Conservation (phyloP, 2,329 filamentous ascomycete species). For the Fusarium heterosporum region DNA sequence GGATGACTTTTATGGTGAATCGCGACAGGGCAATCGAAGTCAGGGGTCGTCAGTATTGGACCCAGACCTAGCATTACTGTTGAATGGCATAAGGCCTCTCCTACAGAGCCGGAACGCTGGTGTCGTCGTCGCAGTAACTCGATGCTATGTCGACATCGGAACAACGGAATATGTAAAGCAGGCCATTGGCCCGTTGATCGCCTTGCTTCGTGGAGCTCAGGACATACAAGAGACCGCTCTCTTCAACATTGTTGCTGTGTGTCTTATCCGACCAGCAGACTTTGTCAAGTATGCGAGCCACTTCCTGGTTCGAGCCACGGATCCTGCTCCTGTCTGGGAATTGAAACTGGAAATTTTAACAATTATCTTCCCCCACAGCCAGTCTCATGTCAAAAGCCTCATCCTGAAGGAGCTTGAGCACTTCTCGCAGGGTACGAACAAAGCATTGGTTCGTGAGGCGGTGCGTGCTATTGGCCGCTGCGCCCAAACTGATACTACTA, state of each 20-base stretch:
- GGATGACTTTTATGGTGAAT: slow-evolving; percentile 85
- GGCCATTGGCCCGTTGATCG: slow-evolving; percentile 85
- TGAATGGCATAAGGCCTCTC: slow-evolving; percentile 84
- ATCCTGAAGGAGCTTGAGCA: slow-evolving; percentile 94
- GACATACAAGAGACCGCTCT: slow-evolving; percentile 92
- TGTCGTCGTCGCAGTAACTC: slow-evolving; percentile 87
- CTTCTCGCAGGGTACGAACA: slow-evolving; percentile 81
- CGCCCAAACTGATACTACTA: slow-evolving; percentile 79
- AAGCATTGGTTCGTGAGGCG: slow-evolving; percentile 84
- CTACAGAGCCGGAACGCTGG: slow-evolving; percentile 93
- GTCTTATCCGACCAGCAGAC: slow-evolving; percentile 77
- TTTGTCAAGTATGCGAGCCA: slow-evolving; percentile 91
- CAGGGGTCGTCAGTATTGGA: slow-evolving; percentile 71
- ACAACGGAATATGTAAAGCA: slow-evolving; percentile 79
- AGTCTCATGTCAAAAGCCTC: slow-evolving; percentile 80
- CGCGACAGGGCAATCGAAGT: slow-evolving; percentile 57
- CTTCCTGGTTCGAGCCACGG: slow-evolving; percentile 85
- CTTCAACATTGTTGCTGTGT: slow-evolving; percentile 96
- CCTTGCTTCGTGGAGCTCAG: slow-evolving; percentile 83
- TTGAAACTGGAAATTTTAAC: slow-evolving; percentile 93
- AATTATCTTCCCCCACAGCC: slow-evolving; percentile 87
- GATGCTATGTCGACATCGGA: slow-evolving; percentile 87
- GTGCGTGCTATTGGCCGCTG: slow-evolving; percentile 94
- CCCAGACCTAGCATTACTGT: slow-evolving; percentile 82
- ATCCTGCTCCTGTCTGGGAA: slow-evolving; percentile 85